A percentile compares a stretch with the other conserved stretches of the same genome.
phyloP scores from a whole-genome alignment of 1,284 basidiomycete genomes.

The Trametes versicolor region DNA sequence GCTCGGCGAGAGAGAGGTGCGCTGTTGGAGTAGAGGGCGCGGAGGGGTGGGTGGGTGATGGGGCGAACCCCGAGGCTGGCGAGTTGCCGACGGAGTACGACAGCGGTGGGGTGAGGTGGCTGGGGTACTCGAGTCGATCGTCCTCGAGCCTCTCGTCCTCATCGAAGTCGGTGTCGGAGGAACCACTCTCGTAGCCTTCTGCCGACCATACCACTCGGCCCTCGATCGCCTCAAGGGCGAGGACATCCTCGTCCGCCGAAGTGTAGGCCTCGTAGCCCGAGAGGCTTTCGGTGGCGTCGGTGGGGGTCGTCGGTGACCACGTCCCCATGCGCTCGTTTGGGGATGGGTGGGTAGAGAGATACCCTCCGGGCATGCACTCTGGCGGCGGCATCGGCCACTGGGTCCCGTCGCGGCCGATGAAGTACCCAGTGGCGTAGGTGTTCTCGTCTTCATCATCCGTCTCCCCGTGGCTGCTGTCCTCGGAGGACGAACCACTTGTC shows the following conservation, averaged over 20 bases:
- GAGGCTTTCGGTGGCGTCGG: not conserved
- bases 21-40: not conserved
- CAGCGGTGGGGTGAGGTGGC: not conserved
- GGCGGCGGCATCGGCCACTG: slow-evolving; percentile 26
- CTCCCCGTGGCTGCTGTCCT: not conserved
- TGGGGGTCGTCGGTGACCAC: not conserved
- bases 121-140: not conserved
- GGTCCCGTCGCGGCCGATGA: slow-evolving; percentile 25
- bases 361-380: slow-evolving; percentile 21
- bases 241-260: not conserved
- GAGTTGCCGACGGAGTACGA: not conserved
- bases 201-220: slow-evolving; percentile 7
- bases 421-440: slow-evolving; percentile 10
- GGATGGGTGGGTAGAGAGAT: not conserved
- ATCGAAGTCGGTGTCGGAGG: not conserved
- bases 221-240: not conserved
- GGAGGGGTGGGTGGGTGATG: not conserved
- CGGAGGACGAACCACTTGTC: not conserved
- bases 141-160: not conserved
- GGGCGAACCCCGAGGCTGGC: not conserved
- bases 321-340: not conserved
- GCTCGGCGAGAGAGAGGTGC: not conserved
- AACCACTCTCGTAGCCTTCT: not conserved
- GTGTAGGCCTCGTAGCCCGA: not conserved
- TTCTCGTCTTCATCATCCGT: not conserved